These are phyloP conservation scores for Xylariales sp. DNA, from an alignment of 2,329 filamentous ascomycete genomes.

Conservation along the genomic window DNA sequence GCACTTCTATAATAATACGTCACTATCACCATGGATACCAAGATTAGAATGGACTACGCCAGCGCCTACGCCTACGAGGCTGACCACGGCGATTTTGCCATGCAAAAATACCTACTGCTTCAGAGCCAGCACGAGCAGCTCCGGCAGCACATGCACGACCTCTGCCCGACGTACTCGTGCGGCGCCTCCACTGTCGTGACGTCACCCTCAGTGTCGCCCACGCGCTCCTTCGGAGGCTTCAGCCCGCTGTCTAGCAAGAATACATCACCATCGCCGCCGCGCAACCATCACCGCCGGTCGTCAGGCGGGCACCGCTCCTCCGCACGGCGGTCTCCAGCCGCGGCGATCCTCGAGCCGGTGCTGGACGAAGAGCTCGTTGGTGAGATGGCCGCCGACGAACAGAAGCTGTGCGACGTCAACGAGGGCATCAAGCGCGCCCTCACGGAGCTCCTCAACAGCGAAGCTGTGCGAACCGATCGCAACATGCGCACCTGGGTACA, in stretches of 20 bases:
- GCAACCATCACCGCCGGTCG: conserved; percentile 19
- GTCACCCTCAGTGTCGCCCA: conserved; percentile 56
- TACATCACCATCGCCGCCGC: conserved; percentile 20
- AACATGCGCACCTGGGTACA: conserved; percentile 56
- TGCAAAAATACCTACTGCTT: conserved; percentile 51
- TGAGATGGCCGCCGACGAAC: conserved; percentile 48
- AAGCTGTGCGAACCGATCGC: conserved; percentile 45
- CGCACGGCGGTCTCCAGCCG: conserved; percentile 6
- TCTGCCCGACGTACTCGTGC: conserved; percentile 35
- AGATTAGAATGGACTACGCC: conserved; percentile 2
- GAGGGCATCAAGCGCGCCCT: conserved; percentile 58
- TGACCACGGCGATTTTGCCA: conserved; percentile 41
- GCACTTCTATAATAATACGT: conserved; percentile 7
- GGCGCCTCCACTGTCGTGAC: conserved; percentile 31
- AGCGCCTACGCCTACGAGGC: no score
- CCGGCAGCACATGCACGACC: conserved; percentile 44
- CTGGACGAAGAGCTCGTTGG: conserved; percentile 42
- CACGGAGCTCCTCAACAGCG: conserved; percentile 59
- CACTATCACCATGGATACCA: conserved; percentile 2
- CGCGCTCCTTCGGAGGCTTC: conserved; percentile 45
- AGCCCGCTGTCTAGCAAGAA: conserved; percentile 41
- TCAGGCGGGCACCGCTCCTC: conserved; percentile 11
- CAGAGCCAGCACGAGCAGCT: conserved; percentile 52
- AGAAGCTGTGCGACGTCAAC: conserved; percentile 51
- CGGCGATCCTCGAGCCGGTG: conserved; percentile 33